Base-by-base conservation (phyloP, 768 basidiomycete genomes). In the Leccinum rimulosum region DNA sequence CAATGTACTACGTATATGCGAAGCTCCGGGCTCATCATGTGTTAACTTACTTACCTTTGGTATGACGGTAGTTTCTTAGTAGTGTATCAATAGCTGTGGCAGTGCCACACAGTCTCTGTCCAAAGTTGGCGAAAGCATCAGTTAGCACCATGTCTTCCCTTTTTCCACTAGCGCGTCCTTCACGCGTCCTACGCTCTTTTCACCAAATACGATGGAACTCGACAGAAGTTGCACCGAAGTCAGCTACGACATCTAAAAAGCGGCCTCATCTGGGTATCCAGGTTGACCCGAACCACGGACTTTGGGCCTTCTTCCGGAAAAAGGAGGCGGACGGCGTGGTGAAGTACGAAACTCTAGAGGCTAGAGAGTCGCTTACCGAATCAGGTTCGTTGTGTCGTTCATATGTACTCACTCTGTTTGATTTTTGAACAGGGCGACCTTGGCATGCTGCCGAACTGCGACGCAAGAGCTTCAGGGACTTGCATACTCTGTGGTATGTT, bases 401-500 rank as follows among this genome's bases (percentile, higher is more conserved):
- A 11, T 35, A 35, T 12, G 12, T 35, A 45, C 58, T 64, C 50
- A 60, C n/a, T 47, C 28, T 30, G n/a, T 53, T 19, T 49, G 38
- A 48, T 59, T 60, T 59, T 60, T 59, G n/a, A 17, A n/a, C 68
- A 95, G 96, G 95, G 43, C 85, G 96, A 54, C 79, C 91, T 27
- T 98, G 95, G 95, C 81, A 76, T 55, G 88, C 94, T 7, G 79
- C 84, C 10, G 97, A 98, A 68, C 80, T 99, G 50, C 82, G 97
- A 38, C 79, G 88, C 55, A 98, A 98, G 75, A 91, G 86, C 62
- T 98, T 98, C 79, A 83, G 84, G 60, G 95, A 98, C 70, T 77
- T 99, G 61, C 97, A 99, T 73, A 90, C 87, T 9, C 80, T 99
- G 38, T 99, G 97, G 96, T 98, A 96, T 71, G 80, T 98, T 51